Percentiles rank a stretch among this genome's conserved stretches.
Evolutionary conservation across 805 yeast genomes (phyloP).

Genomic region (Yamadazyma sp.): DNA sequence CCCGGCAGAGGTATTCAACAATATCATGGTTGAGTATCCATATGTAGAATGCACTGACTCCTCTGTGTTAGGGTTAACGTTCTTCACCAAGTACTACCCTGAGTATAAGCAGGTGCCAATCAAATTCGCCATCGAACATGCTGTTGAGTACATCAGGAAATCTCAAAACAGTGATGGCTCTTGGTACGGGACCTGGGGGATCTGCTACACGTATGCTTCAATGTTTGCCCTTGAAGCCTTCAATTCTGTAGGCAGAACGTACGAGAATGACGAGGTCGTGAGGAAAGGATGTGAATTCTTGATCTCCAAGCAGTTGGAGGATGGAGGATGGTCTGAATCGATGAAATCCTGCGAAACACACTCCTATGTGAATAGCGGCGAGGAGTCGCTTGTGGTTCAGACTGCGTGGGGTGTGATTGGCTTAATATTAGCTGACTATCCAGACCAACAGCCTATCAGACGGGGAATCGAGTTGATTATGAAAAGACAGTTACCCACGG

Average conservation of each 20-base stretch:
- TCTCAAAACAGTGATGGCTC: slow-evolving; percentile 81
- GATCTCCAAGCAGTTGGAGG: slow-evolving; percentile 67
- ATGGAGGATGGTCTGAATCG: slow-evolving; percentile 98
- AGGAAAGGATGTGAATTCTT: slow-evolving; percentile 83
- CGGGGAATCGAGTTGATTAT: slow-evolving; percentile 65
- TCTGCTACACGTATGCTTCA: slow-evolving; percentile 91
- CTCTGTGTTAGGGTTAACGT: slow-evolving; percentile 81
- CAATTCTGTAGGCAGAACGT: slow-evolving; percentile 62
- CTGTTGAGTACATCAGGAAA: slow-evolving; percentile 65
- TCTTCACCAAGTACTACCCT: slow-evolving; percentile 63
- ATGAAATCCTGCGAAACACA: slow-evolving; percentile 87
- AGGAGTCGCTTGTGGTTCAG: slow-evolving; percentile 70
- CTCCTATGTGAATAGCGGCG: slow-evolving; percentile 63
- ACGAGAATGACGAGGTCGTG: slow-evolving; percentile 61
- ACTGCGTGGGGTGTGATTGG: slow-evolving; percentile 93
- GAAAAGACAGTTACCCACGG: slow-evolving; percentile 64
- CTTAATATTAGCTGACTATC: slow-evolving; percentile 76
- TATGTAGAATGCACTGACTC: slow-evolving; percentile 98
- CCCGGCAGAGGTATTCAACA: slow-evolving; percentile 98
- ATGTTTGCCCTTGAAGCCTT: slow-evolving; percentile 98
- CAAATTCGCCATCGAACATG: slow-evolving; percentile 65
- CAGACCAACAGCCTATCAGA: slow-evolving; percentile 60
- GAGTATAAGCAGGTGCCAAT: slow-evolving; percentile 69
- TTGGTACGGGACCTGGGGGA: slow-evolving; percentile 99
- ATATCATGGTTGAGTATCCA: slow-evolving; percentile 98